phyloP scores from a whole-genome alignment of 306 rosid genomes.

The Castanospermum australe region DNA sequence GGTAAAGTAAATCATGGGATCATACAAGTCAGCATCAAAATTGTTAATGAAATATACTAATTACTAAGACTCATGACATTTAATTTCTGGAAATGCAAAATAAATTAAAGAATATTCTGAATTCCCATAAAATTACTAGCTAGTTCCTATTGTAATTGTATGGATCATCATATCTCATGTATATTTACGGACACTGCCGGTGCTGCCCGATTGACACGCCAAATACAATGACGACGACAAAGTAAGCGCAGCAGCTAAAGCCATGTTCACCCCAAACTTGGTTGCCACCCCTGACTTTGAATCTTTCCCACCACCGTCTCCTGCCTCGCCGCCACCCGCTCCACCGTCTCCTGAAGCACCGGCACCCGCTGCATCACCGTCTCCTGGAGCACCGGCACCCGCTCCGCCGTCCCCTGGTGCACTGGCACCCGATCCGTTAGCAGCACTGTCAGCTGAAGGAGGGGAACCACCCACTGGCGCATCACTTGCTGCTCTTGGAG shows the following conservation, averaged over 20 bases:
- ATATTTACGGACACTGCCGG: neutral
- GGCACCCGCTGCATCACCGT: neutral
- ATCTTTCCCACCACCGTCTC: no score
- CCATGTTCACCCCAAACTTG: neutral
- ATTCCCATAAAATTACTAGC: neutral
- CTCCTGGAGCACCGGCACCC: no score
- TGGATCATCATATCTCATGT: no score
- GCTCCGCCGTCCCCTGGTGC: no score
- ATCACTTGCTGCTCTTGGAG: neutral
- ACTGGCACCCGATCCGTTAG: no score
- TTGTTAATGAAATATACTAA: neutral
- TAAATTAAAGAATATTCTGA: neutral
- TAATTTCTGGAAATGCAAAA: neutral
- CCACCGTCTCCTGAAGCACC: no score
- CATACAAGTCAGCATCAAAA: neutral
- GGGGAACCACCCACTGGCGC: no score
- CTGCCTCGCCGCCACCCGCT: neutral
- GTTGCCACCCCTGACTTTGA: neutral
- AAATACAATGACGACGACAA: neutral
- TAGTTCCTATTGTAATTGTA: neutral
- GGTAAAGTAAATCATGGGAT: neutral
- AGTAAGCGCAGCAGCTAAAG: conserved; percentile 4
- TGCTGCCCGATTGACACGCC: no score
- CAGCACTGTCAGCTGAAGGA: no score
- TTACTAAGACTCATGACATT: no score